Evolutionary conservation across 225 moss, liverwort and hornwort genomes (phyloP).

Genomic region (Rhytidiadelphus loreus): DNA sequence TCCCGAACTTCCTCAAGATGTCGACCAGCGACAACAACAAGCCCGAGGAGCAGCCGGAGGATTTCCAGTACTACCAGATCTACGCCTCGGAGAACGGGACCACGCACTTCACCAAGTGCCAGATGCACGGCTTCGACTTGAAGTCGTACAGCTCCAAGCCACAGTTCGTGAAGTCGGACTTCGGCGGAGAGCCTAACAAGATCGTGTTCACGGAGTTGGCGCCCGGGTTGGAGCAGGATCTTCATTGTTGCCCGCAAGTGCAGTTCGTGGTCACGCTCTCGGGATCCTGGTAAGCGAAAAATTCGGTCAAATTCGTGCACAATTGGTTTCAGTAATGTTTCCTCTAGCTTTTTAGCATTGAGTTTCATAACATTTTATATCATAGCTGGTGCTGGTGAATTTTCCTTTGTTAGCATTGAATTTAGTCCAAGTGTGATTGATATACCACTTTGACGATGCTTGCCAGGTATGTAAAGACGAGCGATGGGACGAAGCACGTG

Average conservation of each 20-base stretch:
- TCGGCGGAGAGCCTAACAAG: slow-evolving; percentile 58
- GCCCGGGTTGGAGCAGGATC: slow-evolving; percentile 68
- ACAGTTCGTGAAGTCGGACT: slow-evolving; percentile 64
- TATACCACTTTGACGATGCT: neutral
- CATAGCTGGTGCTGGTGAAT: no score
- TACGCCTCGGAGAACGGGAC: slow-evolving; percentile 65
- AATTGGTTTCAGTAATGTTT: neutral
- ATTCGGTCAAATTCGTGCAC: neutral
- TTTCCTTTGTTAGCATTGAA: neutral
- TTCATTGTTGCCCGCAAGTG: slow-evolving; percentile 69
- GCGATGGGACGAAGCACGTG: slow-evolving; percentile 56
- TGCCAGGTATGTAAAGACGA: slow-evolving; percentile 83
- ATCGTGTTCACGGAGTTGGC: slow-evolving; percentile 68
- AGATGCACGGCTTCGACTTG: slow-evolving; percentile 55
- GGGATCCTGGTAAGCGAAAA: slow-evolving; percentile 59
- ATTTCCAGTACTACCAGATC: slow-evolving; percentile 73
- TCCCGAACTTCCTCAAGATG: slow-evolving; percentile 34
- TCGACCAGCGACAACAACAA: neutral
- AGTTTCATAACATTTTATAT: no score
- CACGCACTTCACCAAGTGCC: slow-evolving; percentile 62
- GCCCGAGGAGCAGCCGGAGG: slow-evolving; percentile 40
- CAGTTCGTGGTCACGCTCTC: slow-evolving; percentile 87
- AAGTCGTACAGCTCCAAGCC: slow-evolving; percentile 46
- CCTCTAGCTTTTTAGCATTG: neutral
- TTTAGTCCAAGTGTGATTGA: neutral